These are phyloP conservation scores for Blumeria graminis DNA, from an alignment of 2,329 filamentous ascomycete species.

Conservation along the genomic window DNA sequence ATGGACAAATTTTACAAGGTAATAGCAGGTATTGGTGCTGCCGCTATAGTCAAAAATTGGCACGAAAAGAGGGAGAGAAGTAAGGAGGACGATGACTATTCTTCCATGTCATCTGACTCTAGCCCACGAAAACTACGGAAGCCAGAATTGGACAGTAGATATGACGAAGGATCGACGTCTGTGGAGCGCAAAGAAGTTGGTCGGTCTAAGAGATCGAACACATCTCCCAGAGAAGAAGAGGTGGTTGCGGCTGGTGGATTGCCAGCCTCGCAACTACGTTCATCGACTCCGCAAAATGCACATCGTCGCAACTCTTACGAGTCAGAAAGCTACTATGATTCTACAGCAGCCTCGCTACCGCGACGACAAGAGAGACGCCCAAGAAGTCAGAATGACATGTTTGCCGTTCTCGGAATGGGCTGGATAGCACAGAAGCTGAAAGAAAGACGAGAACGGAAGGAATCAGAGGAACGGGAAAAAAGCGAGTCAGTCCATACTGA, in stretches of 20 bases:
- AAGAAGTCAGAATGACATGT: constrained; percentile 20
- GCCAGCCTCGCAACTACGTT: constrained; percentile 21
- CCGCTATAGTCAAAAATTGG: constrained; percentile 33
- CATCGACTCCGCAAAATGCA: constrained; percentile 15
- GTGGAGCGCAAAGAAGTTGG: constrained; percentile 10
- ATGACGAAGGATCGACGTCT: constrained; percentile 20
- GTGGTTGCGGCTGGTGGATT: constrained; percentile 22
- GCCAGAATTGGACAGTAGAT: constrained; percentile 17
- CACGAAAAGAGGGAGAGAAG: constrained; percentile 26
- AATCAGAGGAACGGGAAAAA: constrained; percentile 15
- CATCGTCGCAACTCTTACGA: constrained; percentile 25
- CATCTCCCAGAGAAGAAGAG: constrained; percentile 23
- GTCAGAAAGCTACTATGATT: constrained; percentile 32
- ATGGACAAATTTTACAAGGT: constrained; percentile 34
- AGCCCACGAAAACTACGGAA: constrained; percentile 21
- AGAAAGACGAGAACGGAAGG: constrained; percentile 23
- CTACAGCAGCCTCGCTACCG: constrained; percentile 34
- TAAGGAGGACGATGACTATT: constrained; percentile 30
- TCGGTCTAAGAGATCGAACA: constrained; percentile 17
- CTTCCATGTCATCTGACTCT: constrained; percentile 36
- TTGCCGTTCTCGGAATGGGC: constrained; percentile 40
- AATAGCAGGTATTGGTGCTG: constrained; percentile 37
- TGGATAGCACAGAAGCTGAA: constrained; percentile 43
- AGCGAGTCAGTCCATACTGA: constrained; percentile 18
- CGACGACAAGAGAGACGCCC: constrained; percentile 24